Evolutionary conservation across 805 yeast species (phyloP).

Genomic region (Metschnikowia anglica): DNA sequence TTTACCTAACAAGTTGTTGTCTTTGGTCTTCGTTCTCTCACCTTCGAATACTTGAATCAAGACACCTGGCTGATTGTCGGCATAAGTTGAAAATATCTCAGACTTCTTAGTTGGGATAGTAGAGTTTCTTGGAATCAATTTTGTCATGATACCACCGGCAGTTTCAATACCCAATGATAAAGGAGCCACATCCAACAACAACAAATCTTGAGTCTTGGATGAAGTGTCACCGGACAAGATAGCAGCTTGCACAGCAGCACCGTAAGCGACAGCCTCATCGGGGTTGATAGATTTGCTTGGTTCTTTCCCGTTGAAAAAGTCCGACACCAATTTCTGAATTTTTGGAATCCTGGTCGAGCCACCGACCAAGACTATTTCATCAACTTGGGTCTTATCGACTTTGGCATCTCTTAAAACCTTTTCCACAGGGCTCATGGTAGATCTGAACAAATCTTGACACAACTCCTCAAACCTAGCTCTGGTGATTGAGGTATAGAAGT

Average conservation of each 20-base stretch:
- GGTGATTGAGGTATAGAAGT: conserved; percentile 93
- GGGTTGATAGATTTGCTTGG: conserved; percentile 97
- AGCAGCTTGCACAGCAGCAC: conserved; percentile 99
- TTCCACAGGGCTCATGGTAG: conserved; percentile 93
- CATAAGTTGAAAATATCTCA: conserved; percentile 93
- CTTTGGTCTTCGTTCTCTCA: conserved; percentile 93
- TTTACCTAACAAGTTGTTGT: conserved; percentile 85
- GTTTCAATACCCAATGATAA: conserved; percentile 95
- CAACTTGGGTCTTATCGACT: conserved; percentile 83
- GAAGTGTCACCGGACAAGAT: conserved; percentile 95
- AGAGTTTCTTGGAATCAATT: conserved; percentile 90
- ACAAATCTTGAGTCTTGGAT: conserved; percentile 90
- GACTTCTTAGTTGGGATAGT: conserved; percentile 95
- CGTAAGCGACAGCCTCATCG: conserved; percentile 98
- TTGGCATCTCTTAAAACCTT: conserved; percentile 89
- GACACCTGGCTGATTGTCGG: conserved; percentile 94
- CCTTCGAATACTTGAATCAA: conserved; percentile 94
- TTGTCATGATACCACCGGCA: conserved; percentile 97
- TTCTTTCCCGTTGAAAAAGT: conserved; percentile 96
- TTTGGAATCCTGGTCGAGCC: conserved; percentile 99
- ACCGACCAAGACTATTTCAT: conserved; percentile 94
- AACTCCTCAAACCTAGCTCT: conserved; percentile 98
- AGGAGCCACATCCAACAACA: conserved; percentile 90
- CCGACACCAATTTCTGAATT: conserved; percentile 92
- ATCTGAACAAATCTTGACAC: conserved; percentile 91